Evolutionary conservation across 345 rosid genomes (phyloP).

Genomic region (Arabis hirsuta): DNA sequence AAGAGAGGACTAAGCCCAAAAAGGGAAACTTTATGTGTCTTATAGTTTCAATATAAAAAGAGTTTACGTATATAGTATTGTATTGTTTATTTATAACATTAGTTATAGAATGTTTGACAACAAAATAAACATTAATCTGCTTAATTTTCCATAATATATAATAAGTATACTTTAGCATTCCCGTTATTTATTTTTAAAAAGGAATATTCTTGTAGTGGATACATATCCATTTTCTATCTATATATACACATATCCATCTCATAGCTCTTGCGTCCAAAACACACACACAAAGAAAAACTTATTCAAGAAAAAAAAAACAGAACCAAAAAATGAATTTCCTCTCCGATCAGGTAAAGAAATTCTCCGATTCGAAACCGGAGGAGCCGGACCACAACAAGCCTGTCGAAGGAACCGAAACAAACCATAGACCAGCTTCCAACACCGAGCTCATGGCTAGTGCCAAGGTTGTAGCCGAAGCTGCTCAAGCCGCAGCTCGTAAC

Average conservation of each 20-base stretch:
- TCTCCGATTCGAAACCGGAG: slow-evolving; percentile 30
- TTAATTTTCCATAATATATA: not conserved
- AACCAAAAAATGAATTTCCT: slow-evolving; percentile 36
- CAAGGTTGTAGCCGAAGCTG: slow-evolving; percentile 68
- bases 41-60: not conserved
- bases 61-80: not conserved
- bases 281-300: not conserved
- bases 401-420: slow-evolving; percentile 28
- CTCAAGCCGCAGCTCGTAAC: slow-evolving; percentile 49
- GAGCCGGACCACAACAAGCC: slow-evolving; percentile 41
- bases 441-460: slow-evolving; percentile 70
- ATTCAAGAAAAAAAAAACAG: not conserved
- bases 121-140: no score
- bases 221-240: slow-evolving; percentile 17
- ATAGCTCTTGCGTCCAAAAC: not conserved
- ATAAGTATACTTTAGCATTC: not conserved
- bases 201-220: not conserved
- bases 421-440: slow-evolving; percentile 44
- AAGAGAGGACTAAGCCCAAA: no score
- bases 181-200: not conserved
- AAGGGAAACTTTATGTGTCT: no score
- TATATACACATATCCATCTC: slow-evolving; percentile 21
- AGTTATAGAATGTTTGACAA: no score
- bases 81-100: not conserved
- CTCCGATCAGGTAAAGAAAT: slow-evolving; percentile 39